Base-by-base conservation (phyloP, 2,329 filamentous ascomycete species). In the Pleurostoma richardsiae region DNA sequence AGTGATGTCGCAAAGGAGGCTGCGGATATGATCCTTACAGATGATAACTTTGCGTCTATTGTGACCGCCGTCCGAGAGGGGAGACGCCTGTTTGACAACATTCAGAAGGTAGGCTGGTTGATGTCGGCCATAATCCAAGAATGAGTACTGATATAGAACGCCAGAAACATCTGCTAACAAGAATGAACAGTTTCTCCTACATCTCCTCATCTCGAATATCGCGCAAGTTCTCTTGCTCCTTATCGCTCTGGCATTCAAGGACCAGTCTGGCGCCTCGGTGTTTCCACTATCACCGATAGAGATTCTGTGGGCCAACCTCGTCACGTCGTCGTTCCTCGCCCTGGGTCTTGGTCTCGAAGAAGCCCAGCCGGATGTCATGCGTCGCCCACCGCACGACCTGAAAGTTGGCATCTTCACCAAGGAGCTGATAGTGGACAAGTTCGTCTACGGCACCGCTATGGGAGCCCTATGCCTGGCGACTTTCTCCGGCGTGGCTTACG, bases 1-100 rank as follows among this genome's bases (percentile, higher is more conserved):
- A 85, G 80, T 40, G 85, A 88, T 58, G 85, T 89, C 7, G 85
- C 85, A 51, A 88, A 88, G 58, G 84, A 94, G 65, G 89, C 89
- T 3, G 86, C 88, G 1, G 89, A 95, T 59, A 94, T 95, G 76
- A 88, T 95, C 33, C 72, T 95, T 39, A 90, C 88, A 0, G 88
- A 94, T 60, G 89, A 94, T 64, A 91, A 95, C 67, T 95, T 95
- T 60, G 87, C 89, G 8, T 90, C 85, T 29, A 88, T 88, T 46
- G 76, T 88, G 39, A 83, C 80, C n/a, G 84, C 81, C 31, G 82
- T 88, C 41, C 79, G 85, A 59, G 83, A 88, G 63, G 85, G 85
- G 10, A 77, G 85, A 39, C 72, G 84, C 36, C 72, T 87, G 44
- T 85, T 86, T 54, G 83, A 87, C 68, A 88, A 88, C 53, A 86